These are phyloP conservation scores for Dionaea muscipula DNA, from an alignment of 179 eudicot genomes.

Conservation along the genomic window DNA sequence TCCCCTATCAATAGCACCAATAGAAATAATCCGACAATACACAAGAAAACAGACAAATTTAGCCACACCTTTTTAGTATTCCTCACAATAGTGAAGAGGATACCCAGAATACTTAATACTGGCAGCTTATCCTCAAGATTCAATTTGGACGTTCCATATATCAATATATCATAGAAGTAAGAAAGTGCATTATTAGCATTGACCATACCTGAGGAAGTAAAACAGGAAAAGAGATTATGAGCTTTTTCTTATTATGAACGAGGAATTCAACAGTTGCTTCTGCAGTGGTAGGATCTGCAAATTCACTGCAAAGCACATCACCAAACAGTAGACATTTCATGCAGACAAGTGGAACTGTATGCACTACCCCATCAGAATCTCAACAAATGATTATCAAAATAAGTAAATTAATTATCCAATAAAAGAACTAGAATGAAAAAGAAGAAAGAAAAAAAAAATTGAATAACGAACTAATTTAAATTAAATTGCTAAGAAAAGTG, in stretches of 20 bases:
- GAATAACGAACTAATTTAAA: no score
- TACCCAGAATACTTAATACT: no score
- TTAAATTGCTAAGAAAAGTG: no score
- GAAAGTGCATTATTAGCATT: not conserved
- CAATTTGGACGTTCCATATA: not conserved
- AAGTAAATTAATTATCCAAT: no score
- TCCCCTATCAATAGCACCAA: no score
- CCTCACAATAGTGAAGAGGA: no score
- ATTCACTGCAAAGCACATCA: slow-evolving; percentile 54
- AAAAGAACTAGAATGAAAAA: no score
- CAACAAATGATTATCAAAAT: not conserved
- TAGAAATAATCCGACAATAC: no score
- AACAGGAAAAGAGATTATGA: slow-evolving; percentile 56
- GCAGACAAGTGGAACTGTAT: no score
- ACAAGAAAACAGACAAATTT: no score
- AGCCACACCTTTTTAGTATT: no score
- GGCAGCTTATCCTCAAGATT: not conserved
- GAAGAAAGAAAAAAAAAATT: no score
- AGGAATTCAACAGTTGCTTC: slow-evolving; percentile 75
- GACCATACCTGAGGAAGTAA: slow-evolving; percentile 74
- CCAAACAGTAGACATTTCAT: not conserved
- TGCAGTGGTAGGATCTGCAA: slow-evolving; percentile 85
- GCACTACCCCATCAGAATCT: not conserved
- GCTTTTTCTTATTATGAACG: slow-evolving; percentile 49
- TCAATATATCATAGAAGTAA: not conserved